Conservation (phyloP, 768 basidiomycete genomes). For the Naganishia friedmannii region DNA sequence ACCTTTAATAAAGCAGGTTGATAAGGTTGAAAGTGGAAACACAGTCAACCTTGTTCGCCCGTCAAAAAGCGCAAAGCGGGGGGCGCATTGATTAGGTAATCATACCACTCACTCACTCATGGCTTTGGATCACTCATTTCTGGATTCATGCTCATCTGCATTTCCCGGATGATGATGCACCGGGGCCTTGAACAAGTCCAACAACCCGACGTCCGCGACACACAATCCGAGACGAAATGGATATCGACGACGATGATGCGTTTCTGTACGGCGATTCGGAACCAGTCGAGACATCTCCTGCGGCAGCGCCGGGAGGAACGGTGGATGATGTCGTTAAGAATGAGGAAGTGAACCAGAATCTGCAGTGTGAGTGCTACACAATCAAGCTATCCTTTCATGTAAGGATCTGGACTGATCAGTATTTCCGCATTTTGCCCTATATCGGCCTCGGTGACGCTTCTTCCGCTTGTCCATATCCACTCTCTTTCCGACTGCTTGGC, state of each 20-base stretch:
- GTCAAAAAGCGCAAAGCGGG: conserved; percentile 6
- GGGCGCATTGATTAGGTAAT: conserved; percentile 12
- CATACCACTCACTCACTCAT: neutral
- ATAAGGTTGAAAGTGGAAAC: conserved; percentile 6
- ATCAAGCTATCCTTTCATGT: neutral
- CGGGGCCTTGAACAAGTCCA: too few relatives aligned
- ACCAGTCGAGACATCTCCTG: conserved; percentile 7
- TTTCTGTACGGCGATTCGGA: conserved; percentile 67
- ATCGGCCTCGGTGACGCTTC: neutral
- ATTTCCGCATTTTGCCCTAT: neutral
- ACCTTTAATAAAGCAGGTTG: too few relatives aligned
- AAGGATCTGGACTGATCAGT: neutral
- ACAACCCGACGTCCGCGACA: too few relatives aligned
- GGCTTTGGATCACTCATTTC: neutral
- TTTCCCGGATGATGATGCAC: too few relatives aligned
- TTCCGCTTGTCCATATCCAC: neutral
- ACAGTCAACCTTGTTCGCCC: neutral
- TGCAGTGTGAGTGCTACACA: neutral
- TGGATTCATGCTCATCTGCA: too few relatives aligned
- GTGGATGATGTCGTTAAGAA: conserved; percentile 22
- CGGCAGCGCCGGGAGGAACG: conserved; percentile 1
- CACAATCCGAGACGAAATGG: conserved; percentile 31
- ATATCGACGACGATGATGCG: conserved; percentile 71
- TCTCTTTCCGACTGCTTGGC: neutral
- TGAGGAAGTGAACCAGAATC: conserved; percentile 23